These are phyloP conservation scores for Malassezia brasiliensis DNA, from an alignment of 1,284 basidiomycete genomes.

Conservation along the genomic window DNA sequence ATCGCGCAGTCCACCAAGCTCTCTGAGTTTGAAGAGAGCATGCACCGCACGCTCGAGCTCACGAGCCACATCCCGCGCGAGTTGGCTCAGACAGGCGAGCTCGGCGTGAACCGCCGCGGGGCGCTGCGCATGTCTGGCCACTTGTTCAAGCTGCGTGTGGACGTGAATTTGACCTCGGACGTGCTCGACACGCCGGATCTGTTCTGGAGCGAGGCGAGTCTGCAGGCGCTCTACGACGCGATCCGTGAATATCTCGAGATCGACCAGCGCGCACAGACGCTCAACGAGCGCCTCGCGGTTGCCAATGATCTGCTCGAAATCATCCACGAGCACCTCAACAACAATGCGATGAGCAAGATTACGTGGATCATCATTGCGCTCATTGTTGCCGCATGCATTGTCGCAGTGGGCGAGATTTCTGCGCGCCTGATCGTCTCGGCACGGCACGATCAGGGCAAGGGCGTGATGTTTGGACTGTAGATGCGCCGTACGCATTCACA, in stretches of 20 bases:
- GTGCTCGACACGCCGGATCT: conserved; percentile 85
- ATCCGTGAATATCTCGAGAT: conserved; percentile 93
- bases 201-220: conserved; percentile 86
- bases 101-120: conserved; percentile 67
- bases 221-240: conserved; percentile 81
- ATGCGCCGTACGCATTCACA: too few species aligned
- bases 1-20: conserved; percentile 88
- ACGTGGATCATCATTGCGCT: conserved; percentile 91
- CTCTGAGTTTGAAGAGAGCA: conserved; percentile 73
- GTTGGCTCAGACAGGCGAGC: conserved; percentile 66
- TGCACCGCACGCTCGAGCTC: conserved; percentile 68
- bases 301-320: conserved; percentile 61
- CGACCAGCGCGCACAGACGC: conserved; percentile 66
- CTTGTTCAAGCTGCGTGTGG: conserved; percentile 76
- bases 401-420: conserved; percentile 73
- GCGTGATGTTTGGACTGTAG: too few species aligned
- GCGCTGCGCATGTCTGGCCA: conserved; percentile 77
- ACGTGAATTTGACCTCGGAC: conserved; percentile 83
- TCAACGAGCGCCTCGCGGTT: conserved; percentile 80
- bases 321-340: conserved; percentile 87
- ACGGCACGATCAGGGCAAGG: too few species aligned
- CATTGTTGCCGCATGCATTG: conserved; percentile 75
- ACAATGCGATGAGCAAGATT: conserved; percentile 64
- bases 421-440: conserved; percentile 58
- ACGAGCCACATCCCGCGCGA: conserved; percentile 75